Base-by-base conservation (phyloP, 495 filamentous ascomycete species). In the Staphylotrichum longicolle region DNA sequence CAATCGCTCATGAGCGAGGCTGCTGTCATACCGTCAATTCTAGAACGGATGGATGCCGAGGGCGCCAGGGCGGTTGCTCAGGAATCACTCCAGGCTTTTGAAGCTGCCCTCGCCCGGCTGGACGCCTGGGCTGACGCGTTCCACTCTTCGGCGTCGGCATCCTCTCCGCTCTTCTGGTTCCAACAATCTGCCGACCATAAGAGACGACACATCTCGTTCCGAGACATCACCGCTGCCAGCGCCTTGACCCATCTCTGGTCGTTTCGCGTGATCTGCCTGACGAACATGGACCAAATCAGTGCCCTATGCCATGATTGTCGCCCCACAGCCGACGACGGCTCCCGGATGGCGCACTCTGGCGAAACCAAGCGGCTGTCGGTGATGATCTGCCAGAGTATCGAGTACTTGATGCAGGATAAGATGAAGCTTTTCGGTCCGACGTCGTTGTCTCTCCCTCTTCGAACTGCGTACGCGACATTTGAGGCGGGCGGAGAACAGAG, bases 391-490 rank as follows among this genome's bases (percentile, higher is more conserved):
- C 66, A 63, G 30, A 77, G 75, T 53, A 72, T 75, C 61, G 68
- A 73, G 6, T 79, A 77, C 42, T 53, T 77, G 10, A 50, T 78
- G 52, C 73, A 74, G 55, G 74, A 74, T 10, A 69, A 73, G 54
- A 77, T 79, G 74, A 74, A 65, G 48, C 58, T 79, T 12, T 79
- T 75, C 57, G 74, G 77, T 3, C 72, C 73, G 14, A 68, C 70
- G n/a, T 78, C 75, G 1, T 62, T 72, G 0, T 50, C 71, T 0
- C 63, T 78, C 4, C 74, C 75, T 2, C 53, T 70, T 2, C 63
- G 60, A 7, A 58, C 54, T 15, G 66, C 66, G n/a, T 63, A 63
- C 34, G 66, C 66, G 27, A 47, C 59, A 0, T 65, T 68, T 20
- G 3, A 40, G 20, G 49, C 49, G 6, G 63, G 63, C 6, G 63